phyloP scores from a whole-genome alignment of 768 basidiomycete genomes.

The Boletus speciosus region DNA sequence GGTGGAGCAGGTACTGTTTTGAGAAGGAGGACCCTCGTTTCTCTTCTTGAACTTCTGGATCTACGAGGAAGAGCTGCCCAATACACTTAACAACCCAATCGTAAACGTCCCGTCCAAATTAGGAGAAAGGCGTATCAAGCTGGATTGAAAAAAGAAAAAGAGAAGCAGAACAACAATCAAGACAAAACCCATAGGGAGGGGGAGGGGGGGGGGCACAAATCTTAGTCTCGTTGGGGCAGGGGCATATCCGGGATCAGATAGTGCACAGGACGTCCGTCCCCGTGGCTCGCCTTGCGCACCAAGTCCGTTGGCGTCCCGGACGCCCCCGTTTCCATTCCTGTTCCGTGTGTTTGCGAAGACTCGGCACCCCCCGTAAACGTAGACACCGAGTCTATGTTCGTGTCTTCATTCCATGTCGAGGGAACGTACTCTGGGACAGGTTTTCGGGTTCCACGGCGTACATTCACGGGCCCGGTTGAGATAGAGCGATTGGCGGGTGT shows the following conservation, averaged over 20 bases:
- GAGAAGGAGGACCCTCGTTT: not conserved
- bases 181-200: not conserved
- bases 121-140: conserved; percentile 4
- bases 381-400: conserved; percentile 21
- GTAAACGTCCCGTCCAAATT: not conserved
- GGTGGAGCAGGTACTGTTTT: not conserved
- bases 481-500: conserved; percentile 27
- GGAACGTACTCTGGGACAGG: conserved; percentile 55
- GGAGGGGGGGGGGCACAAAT: not conserved
- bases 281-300: conserved; percentile 44
- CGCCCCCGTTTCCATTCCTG: conserved; percentile 10
- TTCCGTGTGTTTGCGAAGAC: conserved; percentile 29
- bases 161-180: not conserved
- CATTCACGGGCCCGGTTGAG: conserved; percentile 18
- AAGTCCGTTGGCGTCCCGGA: conserved; percentile 22
- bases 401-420: conserved; percentile 23
- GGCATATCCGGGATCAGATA: conserved; percentile 63
- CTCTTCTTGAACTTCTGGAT: not conserved
- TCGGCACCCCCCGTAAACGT: conserved; percentile 19
- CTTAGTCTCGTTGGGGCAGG: conserved; percentile 28
- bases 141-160: not conserved
- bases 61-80: conserved; percentile 6
- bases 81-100: not conserved
- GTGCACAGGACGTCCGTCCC: conserved; percentile 45
- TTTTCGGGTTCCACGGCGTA: conserved; percentile 44